Conservation (phyloP, 1,284 basidiomycete species). For the Volvariella volvacea region DNA sequence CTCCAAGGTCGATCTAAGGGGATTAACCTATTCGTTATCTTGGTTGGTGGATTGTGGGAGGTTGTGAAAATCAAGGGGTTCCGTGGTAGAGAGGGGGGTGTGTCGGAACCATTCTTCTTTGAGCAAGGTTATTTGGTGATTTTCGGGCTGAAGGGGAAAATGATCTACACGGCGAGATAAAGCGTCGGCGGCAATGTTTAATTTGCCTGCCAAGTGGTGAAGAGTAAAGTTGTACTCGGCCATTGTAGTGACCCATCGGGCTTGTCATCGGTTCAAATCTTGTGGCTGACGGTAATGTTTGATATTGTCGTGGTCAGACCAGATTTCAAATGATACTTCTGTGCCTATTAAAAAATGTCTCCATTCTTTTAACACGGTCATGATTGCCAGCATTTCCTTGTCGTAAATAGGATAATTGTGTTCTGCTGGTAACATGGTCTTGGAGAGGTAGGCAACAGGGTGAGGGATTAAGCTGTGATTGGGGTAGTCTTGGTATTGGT, state of each 20-base stretch:
- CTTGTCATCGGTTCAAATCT: conserved; percentile 1
- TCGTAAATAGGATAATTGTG: conserved; percentile 42
- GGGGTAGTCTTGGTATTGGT: conserved; percentile 18
- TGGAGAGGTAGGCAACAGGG: conserved; percentile 22
- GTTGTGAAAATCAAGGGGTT: too few species aligned
- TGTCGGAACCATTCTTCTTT: too few species aligned
- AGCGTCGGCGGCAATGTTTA: too few species aligned
- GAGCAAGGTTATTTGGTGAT: too few species aligned
- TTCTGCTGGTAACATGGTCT: conserved; percentile 20
- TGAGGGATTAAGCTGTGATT: too few species aligned
- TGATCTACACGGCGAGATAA: too few species aligned
- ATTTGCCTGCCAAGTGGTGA: neutral
- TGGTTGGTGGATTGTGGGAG: too few species aligned
- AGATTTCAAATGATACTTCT: neutral
- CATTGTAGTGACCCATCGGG: neutral
- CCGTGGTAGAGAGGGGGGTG: too few species aligned
- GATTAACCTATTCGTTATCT: too few species aligned
- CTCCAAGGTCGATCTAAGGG: too few species aligned
- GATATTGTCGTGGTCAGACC: conserved; percentile 4
- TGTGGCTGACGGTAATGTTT: conserved; percentile 1
- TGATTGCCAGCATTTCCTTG: conserved; percentile 37
- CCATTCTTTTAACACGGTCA: conserved; percentile 12
- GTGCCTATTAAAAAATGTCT: conserved; percentile 6
- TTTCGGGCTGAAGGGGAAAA: neutral
- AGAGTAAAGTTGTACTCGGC: neutral